Evolutionary conservation across 805 yeast genomes (phyloP).

Genomic region (Metschnikowia cerradonensis): DNA sequence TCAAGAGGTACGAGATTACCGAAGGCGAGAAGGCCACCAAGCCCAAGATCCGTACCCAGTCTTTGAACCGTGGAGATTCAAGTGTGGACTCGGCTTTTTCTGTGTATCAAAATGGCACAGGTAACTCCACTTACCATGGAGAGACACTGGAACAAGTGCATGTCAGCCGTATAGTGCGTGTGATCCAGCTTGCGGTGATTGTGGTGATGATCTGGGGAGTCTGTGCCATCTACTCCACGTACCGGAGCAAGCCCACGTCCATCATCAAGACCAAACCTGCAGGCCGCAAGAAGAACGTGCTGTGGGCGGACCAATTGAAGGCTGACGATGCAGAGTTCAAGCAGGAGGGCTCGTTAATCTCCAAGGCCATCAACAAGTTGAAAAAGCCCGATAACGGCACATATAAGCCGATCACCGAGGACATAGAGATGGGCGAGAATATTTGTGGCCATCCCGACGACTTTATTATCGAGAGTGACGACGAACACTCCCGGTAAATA

Average conservation of each 20-base stretch:
- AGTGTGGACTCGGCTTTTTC: too few species aligned
- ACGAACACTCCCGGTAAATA: conserved; percentile 23
- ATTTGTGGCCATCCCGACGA: conserved; percentile 28
- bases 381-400: conserved; percentile 26
- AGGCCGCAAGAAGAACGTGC: conserved; percentile 41
- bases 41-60: conserved; percentile 11
- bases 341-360: conserved; percentile 29
- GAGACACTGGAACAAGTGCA: neutral
- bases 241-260: conserved; percentile 37
- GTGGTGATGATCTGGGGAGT: conserved; percentile 39
- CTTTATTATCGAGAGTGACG: conserved; percentile 49
- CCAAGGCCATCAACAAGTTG: conserved; percentile 32
- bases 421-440: conserved; percentile 40
- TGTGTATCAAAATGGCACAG: neutral
- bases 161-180: conserved; percentile 28
- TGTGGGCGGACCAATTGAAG: conserved; percentile 45
- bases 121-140: neutral
- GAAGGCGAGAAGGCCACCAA: conserved; percentile 14
- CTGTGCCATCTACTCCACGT: conserved; percentile 34
- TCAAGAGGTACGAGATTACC: conserved; percentile 13
- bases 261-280: conserved; percentile 35
- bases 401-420: conserved; percentile 24
- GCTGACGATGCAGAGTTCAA: conserved; percentile 24
- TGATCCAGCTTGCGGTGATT: conserved; percentile 39
- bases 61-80: neutral